phyloP scores from a whole-genome alignment of 805 yeast species.

The Saturnispora ahearnii region DNA sequence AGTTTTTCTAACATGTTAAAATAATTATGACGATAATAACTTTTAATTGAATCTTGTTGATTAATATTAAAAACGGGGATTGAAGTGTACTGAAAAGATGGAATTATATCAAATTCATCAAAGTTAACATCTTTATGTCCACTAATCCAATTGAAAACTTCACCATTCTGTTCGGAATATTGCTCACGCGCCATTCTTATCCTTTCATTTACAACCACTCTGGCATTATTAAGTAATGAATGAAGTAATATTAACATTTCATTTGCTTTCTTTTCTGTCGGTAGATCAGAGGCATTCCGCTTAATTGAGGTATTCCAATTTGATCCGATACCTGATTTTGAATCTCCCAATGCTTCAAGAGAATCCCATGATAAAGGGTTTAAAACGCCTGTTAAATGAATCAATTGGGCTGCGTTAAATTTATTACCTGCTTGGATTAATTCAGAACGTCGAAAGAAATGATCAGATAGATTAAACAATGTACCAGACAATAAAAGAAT shows the following conservation, averaged over 20 bases:
- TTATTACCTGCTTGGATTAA: slow-evolving; percentile 30
- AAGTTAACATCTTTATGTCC: background rate
- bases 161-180: slow-evolving; percentile 14
- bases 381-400: slow-evolving; percentile 31
- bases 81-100: slow-evolving; percentile 3
- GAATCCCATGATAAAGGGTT: slow-evolving; percentile 27
- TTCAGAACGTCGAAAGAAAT: slow-evolving; percentile 31
- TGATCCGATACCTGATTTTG: slow-evolving; percentile 8
- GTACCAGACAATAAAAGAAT: slow-evolving; percentile 32
- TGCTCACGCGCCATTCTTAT: slow-evolving; percentile 11
- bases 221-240: slow-evolving; percentile 23
- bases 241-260: slow-evolving; percentile 23
- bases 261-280: slow-evolving; percentile 21
- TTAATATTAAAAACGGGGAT: slow-evolving; percentile 9
- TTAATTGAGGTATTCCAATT: slow-evolving; percentile 1
- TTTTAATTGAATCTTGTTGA: slow-evolving; percentile 18
- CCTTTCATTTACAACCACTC: slow-evolving; percentile 21
- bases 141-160: slow-evolving; percentile 12
- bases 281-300: slow-evolving; percentile 10
- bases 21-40: slow-evolving; percentile 18
- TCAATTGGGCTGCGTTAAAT: slow-evolving; percentile 36
- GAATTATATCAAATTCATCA: slow-evolving; percentile 11
- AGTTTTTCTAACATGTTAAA: slow-evolving; percentile 16
- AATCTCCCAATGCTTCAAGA: slow-evolving; percentile 27
- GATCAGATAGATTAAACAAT: slow-evolving; percentile 33